phyloP scores from a whole-genome alignment of 768 basidiomycete species.

The Termitomyces sp. region DNA sequence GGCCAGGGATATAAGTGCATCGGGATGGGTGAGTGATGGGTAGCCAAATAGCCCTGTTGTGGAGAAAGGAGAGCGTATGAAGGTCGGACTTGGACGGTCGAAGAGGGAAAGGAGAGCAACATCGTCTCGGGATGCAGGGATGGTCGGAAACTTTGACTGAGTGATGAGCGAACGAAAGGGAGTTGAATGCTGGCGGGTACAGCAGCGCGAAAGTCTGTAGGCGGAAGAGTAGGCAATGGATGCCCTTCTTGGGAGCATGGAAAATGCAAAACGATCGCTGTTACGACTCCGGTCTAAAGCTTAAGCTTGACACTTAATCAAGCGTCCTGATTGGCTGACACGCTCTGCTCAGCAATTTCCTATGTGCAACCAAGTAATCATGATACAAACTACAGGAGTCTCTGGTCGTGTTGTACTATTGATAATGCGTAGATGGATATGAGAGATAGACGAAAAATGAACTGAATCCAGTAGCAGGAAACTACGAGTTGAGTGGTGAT shows the following conservation, averaged over 20 bases:
- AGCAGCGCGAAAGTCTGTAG: slow-evolving; percentile 23
- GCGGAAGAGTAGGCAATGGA: slow-evolving; percentile 34
- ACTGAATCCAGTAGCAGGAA: neutral
- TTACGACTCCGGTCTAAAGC: neutral
- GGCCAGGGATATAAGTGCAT: slow-evolving; percentile 65
- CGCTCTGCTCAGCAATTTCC: neutral
- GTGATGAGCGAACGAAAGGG: slow-evolving; percentile 29
- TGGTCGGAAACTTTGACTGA: slow-evolving; percentile 30
- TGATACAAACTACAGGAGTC: neutral
- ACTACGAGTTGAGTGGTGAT: slow-evolving; percentile 34
- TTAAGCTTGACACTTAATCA: neutral
- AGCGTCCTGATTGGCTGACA: slow-evolving; percentile 6
- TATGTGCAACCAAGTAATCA: neutral
- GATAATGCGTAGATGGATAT: slow-evolving; percentile 5
- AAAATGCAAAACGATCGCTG: slow-evolving; percentile 3
- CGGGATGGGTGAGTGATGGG: slow-evolving; percentile 60
- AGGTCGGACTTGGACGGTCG: slow-evolving; percentile 49
- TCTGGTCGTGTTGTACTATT: neutral
- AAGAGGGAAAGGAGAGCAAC: slow-evolving; percentile 62
- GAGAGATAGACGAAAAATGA: slow-evolving; percentile 1
- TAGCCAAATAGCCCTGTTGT: slow-evolving; percentile 86
- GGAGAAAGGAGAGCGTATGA: slow-evolving; percentile 35
- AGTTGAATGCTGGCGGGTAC: slow-evolving; percentile 10
- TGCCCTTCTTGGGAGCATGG: slow-evolving; percentile 38
- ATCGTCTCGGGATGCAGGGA: slow-evolving; percentile 64